Evolutionary conservation across 352 stramenopile genomes (phyloP), one percentile per base, ranked within the genome.

Genomic region (Phytophthora syringae): DNA sequence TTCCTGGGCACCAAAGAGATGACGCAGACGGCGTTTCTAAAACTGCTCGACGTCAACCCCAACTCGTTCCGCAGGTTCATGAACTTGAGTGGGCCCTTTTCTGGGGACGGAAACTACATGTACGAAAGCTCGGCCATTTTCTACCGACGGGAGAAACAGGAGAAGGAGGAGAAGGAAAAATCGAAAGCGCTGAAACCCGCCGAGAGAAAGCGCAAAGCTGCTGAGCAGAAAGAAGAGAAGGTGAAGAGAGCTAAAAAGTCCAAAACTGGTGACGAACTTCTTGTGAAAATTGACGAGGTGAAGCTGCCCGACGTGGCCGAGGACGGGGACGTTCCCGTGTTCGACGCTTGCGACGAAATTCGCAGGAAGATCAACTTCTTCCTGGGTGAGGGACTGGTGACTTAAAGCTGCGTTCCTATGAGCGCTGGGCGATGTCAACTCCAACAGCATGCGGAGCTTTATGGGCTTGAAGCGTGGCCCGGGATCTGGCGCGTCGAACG

Each of bases 271-370:
- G 43, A 70, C 18, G 66, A 72, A 5, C 48, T 80, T 2, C 48
- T 85, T 1, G 54, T 68, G 36, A 60, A 74, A 21, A 67, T 83
- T 59, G 48, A 72, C n/a, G 63, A 64, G n/a, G 61, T 83, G 16
- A 13, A 60, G 42, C 50, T 88, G 24, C 28, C 44, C 47, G 47
- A 44, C 16, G 39, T 25, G 42, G 47, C 49, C 39, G 61, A 70
- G 13, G 43, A 70, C 25, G 74, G 79, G 54, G 57, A 65, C 12
- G 43, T 82, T 21, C 67, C 71, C 20, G 74, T 88, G 48, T 88
- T 58, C 37, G 79, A 86, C 56, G 72, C 85, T 57, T 84, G 76
- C 60, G 76, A 88, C 30, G 75, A 74, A 3, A 65, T 84, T 25
- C 74, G 74, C 53, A 75, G 75, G 52, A 82, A 88, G 40, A 74